Evolutionary conservation across 768 basidiomycete genomes (phyloP), one percentile per base, ranked within the genome.

Genomic region (Podaxis sp.): DNA sequence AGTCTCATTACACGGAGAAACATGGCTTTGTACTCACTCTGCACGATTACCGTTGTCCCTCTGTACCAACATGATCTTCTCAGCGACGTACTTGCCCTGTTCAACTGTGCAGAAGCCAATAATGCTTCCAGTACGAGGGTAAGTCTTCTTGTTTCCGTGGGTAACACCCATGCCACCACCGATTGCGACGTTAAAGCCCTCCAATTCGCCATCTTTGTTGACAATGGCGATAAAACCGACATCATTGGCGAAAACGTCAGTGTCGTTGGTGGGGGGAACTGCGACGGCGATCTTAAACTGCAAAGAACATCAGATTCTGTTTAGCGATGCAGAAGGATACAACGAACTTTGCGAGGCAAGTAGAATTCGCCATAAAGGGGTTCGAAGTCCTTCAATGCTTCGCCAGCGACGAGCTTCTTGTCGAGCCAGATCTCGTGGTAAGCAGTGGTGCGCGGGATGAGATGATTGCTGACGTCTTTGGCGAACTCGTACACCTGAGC

Each of bases 131-230:
- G 88, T 75, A 57, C 97, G 89, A 52, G 97, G 97, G 73, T 99
- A 99, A 0, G 97, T 99, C 81, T 97, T 96, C 82, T 98, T 99
- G 83, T 94, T 96, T 38, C 95, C 95, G 69, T 99, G 96, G 0
- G 97, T 99, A 49, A 98, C 97, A 75, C 97, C 97, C 97, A 99
- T 99, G 54, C 97, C 97, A 68, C 97, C 97, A 61, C 97, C 97
- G 49, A 93, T 80, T 15, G 89, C 76, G 57, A 99, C 95, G 72
- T 99, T 97, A 84, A 97, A 99, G 48, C 97, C 97, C 58, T 83
- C 82, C 19, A 99, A 78, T 65, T 90, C 82, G 56, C 93, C 93
- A 24, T 87, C 74, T 63, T 85, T 78, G 66, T 87, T 85, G 30
- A 93, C 85, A 68, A 99, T 93, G 40, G 95, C 96, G 67, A 99